Evolutionary conservation across 2,329 filamentous ascomycete species (phyloP), one percentile per base, ranked within the genome.

Genomic region (Trichoderma koningiopsis): DNA sequence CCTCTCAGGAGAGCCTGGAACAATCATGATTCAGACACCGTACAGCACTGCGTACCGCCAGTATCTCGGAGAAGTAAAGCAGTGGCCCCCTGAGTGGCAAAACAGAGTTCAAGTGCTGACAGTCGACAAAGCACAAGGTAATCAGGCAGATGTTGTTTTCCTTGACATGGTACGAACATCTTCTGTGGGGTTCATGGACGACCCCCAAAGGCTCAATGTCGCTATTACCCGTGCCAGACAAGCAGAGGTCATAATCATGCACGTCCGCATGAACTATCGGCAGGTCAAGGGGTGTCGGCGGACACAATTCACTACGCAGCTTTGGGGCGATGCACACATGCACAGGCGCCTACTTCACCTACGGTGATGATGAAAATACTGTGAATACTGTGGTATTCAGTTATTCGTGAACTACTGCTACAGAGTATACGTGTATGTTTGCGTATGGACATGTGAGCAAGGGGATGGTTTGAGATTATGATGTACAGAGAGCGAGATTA

Each of bases 121-220:
- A 0, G 79, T 84, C 0, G 83, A 84, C 61, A 82, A 79, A 5
- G 80, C 81, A 0, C 83, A 85, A 49, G 83, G 83, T 0, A 82
- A 83, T 16, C 81, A 85, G 68, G 83, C 83, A 0, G 83, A 85
- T 52, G 76, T 84, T 5, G 82, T 85, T 0, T 81, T 84, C 40
- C 75, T 85, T 0, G 83, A 85, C 73, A 77, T 84, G 71, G 83
- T 85, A 2, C 76, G 81, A n/a, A 80, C 80, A 0, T 74, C 73
- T 0, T 75, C 74, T 0, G 79, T 81, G 0, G 77, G 76, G 0
- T 84, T 84, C 61, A 80, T 84, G 73, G 79, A 84, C 27, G 79
- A 84, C 19, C 75, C 79, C 0, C 80, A 83, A 47, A 76, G 83
- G 0, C 77, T 85, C 2, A 84, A 83, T 19, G 83, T 85, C 0